Evolutionary conservation across 2,329 filamentous ascomycete species (phyloP).

Genomic region (Teratosphaeria nubilosa): DNA sequence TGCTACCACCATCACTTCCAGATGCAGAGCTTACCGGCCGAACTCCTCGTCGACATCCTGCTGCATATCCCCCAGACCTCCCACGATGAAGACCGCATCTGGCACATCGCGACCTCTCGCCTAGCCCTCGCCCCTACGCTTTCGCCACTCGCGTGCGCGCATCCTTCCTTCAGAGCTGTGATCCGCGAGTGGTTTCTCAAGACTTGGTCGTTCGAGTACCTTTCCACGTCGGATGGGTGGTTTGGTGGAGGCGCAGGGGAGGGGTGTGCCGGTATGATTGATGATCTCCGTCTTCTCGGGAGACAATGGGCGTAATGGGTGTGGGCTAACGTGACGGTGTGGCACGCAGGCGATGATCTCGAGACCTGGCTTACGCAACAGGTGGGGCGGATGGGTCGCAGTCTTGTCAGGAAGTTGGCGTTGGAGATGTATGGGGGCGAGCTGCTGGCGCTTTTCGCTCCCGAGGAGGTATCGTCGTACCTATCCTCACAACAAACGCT

Average conservation of each 20-base stretch:
- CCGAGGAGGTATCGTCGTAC: neutral
- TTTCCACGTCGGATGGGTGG: neutral
- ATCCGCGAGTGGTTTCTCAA: neutral
- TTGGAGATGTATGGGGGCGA: constrained; percentile 6
- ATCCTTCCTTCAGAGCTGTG: neutral
- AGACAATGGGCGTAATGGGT: no score
- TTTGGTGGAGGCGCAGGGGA: neutral
- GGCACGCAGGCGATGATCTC: constrained; percentile 1
- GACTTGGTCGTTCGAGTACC: neutral
- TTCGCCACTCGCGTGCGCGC: neutral
- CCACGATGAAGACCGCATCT: neutral
- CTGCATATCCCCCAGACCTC: neutral
- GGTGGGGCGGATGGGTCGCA: neutral
- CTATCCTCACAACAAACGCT: neutral
- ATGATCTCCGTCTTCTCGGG: neutral
- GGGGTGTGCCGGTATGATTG: neutral
- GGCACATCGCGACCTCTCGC: neutral
- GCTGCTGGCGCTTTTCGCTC: constrained; percentile 5
- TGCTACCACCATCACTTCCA: neutral
- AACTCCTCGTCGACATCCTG: neutral
- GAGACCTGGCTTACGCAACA: neutral
- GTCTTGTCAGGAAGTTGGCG: neutral
- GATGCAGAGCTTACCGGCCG: neutral
- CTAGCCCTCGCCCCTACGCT: neutral
- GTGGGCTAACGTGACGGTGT: no score